Base-by-base conservation (phyloP, 2,329 filamentous ascomycete species). In the Neospermospora avenae region DNA sequence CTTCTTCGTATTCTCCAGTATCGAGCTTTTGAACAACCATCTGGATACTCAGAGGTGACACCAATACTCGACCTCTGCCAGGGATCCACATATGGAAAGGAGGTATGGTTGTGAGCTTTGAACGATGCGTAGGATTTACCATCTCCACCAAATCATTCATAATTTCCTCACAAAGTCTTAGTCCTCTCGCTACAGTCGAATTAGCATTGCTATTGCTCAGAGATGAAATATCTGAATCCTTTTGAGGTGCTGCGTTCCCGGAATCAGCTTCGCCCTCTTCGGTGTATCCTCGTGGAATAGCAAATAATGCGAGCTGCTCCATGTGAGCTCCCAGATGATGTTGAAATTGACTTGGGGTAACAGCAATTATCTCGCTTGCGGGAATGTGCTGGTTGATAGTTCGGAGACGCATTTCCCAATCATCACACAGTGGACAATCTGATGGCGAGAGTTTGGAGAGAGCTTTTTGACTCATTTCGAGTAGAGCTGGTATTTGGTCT, bases 341-440 rank as follows among this genome's bases (percentile, higher is more conserved):
- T 52, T 60, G 60, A 51, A 69, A 69, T 34, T 67, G 62, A 14
- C 34, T 45, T 13, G 57, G 54, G 8, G 49, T 59, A 16, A 62
- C 55, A 5, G 58, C 25, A 8, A 60, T 28, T 5, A 18, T 42
- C 31, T 58, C 57, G 3, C 37, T 39, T 10, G n/a, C 14, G 2
- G 52, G 18, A 24, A 63, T 61, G 37, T 64, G 52, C 14, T 11
- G 37, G 49, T 66, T 61, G 1, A 58, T 35, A 46, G 20, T 48
- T 11, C 52, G 37, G 8, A 66, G 18, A 2, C 16, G n/a, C 4
- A 55, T 35, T 14, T 63, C 64, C 70, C 70, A 72, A n/a, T 69
- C 68, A 41, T 71, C 63, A 44, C 70, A 72, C n/a, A 71, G 69
- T 4, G 66, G 65, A 57, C 70, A 72, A 20, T 65, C 69, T 7